These are phyloP conservation scores for Leccinum pallidistipes DNA, from an alignment of 1,284 basidiomycete species.

Conservation along the genomic window DNA sequence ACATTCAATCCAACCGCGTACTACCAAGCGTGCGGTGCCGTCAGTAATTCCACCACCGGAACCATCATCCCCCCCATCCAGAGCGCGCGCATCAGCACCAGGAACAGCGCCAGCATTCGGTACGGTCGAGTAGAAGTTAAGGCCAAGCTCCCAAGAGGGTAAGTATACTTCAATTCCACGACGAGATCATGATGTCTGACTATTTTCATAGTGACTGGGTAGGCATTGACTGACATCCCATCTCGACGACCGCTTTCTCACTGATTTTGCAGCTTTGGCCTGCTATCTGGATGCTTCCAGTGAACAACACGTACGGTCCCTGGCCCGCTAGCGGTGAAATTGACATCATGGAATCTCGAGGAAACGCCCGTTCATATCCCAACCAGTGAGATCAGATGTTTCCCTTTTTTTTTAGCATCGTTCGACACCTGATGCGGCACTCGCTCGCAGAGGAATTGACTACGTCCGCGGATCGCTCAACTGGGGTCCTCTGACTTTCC, in stretches of 20 bases:
- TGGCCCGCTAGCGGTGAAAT: constrained; percentile 86
- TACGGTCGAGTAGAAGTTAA: constrained; percentile 83
- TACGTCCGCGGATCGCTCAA: constrained; percentile 78
- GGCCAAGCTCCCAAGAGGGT: constrained; percentile 79
- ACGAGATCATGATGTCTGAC: neutral
- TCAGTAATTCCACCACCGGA: constrained; percentile 55
- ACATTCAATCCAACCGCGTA: constrained; percentile 45
- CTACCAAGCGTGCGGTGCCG: constrained; percentile 56
- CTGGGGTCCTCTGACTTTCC: constrained; percentile 76
- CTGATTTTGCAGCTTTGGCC: constrained; percentile 59
- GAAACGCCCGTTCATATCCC: constrained; percentile 67
- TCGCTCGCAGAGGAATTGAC: constrained; percentile 59
- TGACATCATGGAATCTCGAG: constrained; percentile 81
- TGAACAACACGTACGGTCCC: constrained; percentile 73
- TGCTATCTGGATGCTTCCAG: constrained; percentile 85
- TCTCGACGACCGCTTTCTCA: constrained; percentile 13
- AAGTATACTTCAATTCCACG: constrained; percentile 28
- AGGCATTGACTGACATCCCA: constrained; percentile 15
- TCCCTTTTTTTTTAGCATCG: constrained; percentile 5
- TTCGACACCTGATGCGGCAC: constrained; percentile 1
- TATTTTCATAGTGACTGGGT: constrained; percentile 52
- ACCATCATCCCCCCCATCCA: constrained; percentile 81
- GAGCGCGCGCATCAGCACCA: constrained; percentile 77
- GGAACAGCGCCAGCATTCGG: constrained; percentile 67
- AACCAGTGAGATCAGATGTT: constrained; percentile 54